phyloP scores from a whole-genome alignment of 495 filamentous ascomycete species.

The Penicillium subrubescens region DNA sequence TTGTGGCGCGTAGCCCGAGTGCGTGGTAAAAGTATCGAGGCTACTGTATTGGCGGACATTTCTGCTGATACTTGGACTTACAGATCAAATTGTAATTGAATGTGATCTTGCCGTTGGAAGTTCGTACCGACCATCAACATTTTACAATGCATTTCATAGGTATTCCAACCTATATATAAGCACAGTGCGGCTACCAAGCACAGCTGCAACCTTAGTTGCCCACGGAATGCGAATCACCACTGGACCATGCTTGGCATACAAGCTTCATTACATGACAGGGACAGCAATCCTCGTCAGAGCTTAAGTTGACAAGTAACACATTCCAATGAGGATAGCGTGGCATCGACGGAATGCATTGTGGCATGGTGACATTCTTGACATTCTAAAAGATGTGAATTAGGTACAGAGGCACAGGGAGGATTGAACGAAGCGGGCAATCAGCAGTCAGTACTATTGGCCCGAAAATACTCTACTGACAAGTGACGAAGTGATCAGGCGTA shows the following conservation, averaged over 20 bases:
- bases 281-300: not conserved
- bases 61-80: not conserved
- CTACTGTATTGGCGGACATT: not conserved
- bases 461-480: not conserved
- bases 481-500: not conserved
- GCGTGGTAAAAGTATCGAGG: conserved; percentile 1
- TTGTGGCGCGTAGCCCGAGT: not conserved
- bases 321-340: not conserved
- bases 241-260: not conserved
- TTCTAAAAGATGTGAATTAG: not conserved
- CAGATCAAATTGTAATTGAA: not conserved
- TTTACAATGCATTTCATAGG: not conserved
- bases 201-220: not conserved
- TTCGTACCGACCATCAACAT: not conserved
- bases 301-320: not conserved
- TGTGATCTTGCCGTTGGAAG: not conserved
- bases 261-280: not conserved
- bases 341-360: not conserved
- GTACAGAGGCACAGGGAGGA: not conserved
- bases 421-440: not conserved
- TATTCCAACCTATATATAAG: too few species aligned
- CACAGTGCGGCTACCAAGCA: not conserved
- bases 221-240: not conserved
- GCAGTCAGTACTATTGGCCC: not conserved
- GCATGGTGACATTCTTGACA: not conserved